Base-by-base conservation (phyloP, 148 eudicot species). In the Rhododendron vialii region DNA sequence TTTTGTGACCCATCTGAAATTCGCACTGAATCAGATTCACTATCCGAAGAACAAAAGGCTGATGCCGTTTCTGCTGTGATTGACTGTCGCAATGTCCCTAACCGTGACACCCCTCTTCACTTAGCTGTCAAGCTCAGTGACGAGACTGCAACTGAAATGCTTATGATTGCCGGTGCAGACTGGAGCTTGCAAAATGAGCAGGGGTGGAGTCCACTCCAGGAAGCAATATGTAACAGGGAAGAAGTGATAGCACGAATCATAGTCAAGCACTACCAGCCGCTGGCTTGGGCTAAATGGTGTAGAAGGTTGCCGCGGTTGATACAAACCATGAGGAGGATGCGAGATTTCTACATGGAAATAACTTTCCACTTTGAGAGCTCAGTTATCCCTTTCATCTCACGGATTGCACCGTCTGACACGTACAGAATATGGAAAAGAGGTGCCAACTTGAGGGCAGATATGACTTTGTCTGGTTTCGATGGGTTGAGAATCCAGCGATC, bases 281-380 rank as follows among this genome's bases (percentile, higher is more conserved):
- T 92, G 88, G 99, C 99, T 81, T 96, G 99, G 99, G 98, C 96
- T 14, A 96, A 96, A 88, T 96, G 99, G 99, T 93, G 97, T 84
- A 90, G 99, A 73, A 90, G 99, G 87, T 88, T 96, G 90, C 99
- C 99, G 45, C 93, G 99, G 2, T 89, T 96, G 76, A 87, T 92
- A 79, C 92, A 88, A 47, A 92, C 95, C 5, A 93, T 94, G 94
- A 86, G 90, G 59, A 94, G 98, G 88, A 94, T 96, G 92, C 89
- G 99, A 63, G 99, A 96, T 76, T 95, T 95, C 57, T 96, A 96
- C 83, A 96, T 96, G 99, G 99, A 96, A 89, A 96, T 96, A 33
- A 91, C 98, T 1, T 96, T 96, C 86, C 90, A 96, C 81, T 96
- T 96, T 86, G 99, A 96, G 91, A 96, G 98, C 88, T 94, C 99